Conservation (phyloP, 805 yeast genomes). For the Lachancea meyersii region DNA sequence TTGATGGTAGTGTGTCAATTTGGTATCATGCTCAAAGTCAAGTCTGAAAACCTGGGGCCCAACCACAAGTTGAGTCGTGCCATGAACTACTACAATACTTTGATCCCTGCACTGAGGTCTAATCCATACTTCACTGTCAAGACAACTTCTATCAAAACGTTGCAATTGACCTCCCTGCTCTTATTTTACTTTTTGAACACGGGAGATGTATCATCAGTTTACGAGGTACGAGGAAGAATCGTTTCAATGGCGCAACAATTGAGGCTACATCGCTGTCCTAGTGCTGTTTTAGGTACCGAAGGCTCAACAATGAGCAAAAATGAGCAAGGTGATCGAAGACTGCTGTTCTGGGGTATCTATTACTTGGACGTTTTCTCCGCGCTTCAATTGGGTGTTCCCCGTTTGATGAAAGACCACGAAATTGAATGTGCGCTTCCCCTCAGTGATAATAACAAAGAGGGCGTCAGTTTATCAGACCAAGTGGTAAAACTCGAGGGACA, state of each 20-base stretch:
- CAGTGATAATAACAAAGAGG: slow-evolving; percentile 48
- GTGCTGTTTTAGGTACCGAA: slow-evolving; percentile 63
- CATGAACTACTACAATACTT: slow-evolving; percentile 48
- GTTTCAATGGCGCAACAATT: slow-evolving; percentile 81
- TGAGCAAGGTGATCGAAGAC: slow-evolving; percentile 78
- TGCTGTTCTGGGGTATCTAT: slow-evolving; percentile 79
- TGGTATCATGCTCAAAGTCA: slow-evolving; percentile 26
- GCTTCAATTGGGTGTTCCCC: slow-evolving; percentile 74
- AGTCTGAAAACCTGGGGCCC: slow-evolving; percentile 13
- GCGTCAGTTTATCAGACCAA: slow-evolving; percentile 40
- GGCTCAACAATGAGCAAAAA: slow-evolving; percentile 60
- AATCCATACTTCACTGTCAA: slow-evolving; percentile 52
- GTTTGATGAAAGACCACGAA: slow-evolving; percentile 71
- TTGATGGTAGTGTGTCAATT: slow-evolving; percentile 27
- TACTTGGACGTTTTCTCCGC: slow-evolving; percentile 70
- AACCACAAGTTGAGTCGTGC: slow-evolving; percentile 14
- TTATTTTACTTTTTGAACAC: slow-evolving; percentile 63
- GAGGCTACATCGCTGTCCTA: slow-evolving; percentile 79
- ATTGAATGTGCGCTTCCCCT: slow-evolving; percentile 84
- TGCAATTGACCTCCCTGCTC: slow-evolving; percentile 65
- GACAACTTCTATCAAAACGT: slow-evolving; percentile 56
- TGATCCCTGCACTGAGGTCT: slow-evolving; percentile 54
- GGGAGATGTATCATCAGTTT: slow-evolving; percentile 69
- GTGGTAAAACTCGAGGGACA: slow-evolving; percentile 61
- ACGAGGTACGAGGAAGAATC: slow-evolving; percentile 68